phyloP scores from a whole-genome alignment of 768 basidiomycete species.

The Leucosporidium creatinivorum region DNA sequence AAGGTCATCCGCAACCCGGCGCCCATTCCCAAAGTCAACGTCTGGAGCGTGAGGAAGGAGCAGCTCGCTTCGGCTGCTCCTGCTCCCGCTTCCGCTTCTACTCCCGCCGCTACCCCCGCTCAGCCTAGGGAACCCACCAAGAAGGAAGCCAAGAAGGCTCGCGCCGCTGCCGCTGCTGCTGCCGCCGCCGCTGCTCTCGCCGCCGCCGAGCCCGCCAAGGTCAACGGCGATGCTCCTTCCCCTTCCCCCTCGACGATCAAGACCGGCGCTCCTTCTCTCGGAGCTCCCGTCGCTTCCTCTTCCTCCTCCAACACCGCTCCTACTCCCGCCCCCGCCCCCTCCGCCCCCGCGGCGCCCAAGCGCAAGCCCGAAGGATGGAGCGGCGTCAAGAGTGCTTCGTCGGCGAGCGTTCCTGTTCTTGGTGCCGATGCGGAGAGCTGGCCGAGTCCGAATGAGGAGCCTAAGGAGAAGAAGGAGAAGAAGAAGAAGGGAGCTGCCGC shows the following conservation, averaged over 20 bases:
- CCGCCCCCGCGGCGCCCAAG: not conserved
- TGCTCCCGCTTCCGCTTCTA: not conserved
- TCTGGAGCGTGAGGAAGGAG: conserved; percentile 29
- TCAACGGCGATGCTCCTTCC: not conserved
- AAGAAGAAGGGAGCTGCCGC: not conserved
- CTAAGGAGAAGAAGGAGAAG: not conserved
- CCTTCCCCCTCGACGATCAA: not conserved
- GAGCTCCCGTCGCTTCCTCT: not conserved
- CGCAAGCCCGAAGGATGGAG: conserved; percentile 1
- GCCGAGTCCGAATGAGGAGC: not conserved
- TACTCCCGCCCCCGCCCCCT: no score
- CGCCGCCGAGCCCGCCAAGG: not conserved
- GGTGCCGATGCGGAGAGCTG: not conserved
- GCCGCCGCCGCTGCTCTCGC: no score
- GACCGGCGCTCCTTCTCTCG: not conserved
- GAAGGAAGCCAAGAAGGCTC: not conserved
- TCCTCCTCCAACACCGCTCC: not conserved
- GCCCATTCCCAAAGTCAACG: conserved; percentile 26
- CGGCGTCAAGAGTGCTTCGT: not conserved
- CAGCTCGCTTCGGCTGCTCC: conserved; percentile 13
- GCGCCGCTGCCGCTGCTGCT: not conserved
- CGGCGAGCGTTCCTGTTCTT: not conserved
- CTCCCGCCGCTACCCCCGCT: not conserved
- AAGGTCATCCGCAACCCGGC: conserved; percentile 11
- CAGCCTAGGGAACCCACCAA: not conserved